Evolutionary conservation across 2,329 filamentous ascomycete species (phyloP).

Genomic region (Tricladium varicosporioides): DNA sequence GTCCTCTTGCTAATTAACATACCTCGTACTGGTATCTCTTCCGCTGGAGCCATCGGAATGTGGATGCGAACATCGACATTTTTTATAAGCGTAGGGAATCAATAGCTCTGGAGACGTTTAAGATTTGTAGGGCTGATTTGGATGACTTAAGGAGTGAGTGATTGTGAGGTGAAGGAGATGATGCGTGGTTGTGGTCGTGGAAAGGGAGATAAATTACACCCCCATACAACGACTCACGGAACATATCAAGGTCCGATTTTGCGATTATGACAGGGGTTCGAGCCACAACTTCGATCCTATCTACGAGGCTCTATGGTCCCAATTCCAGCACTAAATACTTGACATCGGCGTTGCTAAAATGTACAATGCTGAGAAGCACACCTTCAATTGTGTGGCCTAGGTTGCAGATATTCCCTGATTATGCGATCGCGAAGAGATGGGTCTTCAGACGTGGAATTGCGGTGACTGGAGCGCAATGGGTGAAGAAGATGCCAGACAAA

Average conservation of each 20-base stretch:
- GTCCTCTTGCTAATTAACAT: not conserved
- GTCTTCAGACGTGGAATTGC: conserved; percentile 15
- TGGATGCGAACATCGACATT: conserved; percentile 40
- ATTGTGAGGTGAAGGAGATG: not conserved
- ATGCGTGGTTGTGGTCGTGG: too few species aligned
- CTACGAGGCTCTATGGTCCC: not conserved
- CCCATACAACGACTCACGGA: too few species aligned
- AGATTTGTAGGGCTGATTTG: too few species aligned
- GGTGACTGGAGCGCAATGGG: conserved; percentile 21
- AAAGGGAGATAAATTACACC: too few species aligned
- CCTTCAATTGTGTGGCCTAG: conserved; percentile 14
- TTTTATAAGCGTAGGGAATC: not conserved
- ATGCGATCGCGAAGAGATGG: not conserved
- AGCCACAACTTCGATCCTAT: not conserved
- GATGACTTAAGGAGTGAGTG: not conserved
- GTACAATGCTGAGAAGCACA: conserved; percentile 27
- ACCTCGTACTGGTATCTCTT: conserved; percentile 96
- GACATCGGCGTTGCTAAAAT: conserved; percentile 16
- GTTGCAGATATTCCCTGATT: conserved; percentile 10
- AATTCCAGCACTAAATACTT: not conserved
- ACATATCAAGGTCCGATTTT: too few species aligned
- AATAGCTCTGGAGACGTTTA: not conserved
- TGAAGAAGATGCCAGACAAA: conserved; percentile 71
- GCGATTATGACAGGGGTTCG: not conserved
- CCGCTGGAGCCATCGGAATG: conserved; percentile 80